Base-by-base conservation (phyloP, 306 rosid species). In the Dalbergia cultrata region DNA sequence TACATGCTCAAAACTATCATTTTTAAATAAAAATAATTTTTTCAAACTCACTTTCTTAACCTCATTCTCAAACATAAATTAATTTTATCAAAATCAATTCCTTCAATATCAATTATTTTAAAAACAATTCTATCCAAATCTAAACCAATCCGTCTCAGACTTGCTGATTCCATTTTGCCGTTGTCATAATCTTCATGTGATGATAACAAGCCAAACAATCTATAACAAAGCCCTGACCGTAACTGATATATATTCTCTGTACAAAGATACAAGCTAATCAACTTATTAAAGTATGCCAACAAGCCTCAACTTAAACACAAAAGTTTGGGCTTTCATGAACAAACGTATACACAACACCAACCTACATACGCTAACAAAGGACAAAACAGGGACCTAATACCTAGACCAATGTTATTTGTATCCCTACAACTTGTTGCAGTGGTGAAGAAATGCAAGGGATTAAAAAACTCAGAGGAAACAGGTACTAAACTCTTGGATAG, bases 401-500 rank as follows among this genome's bases (percentile, higher is more conserved):
- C 90, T 83, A 85, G 63, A 62, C 31, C 67, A 75, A 63, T 68
- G 73, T 75, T 77, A 78, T 75, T 72, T 82, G 54, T 80, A 82
- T 82, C 74, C 85, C 89, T 81, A 75, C 77, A 76, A 47, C 16
- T 84, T 59, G 83, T 82, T 79, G 86, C 80, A 74, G 59, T 59
- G 74, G 56, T 78, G 59, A 63, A 69, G 83, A 75, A 74, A 71
- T 70, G 77, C 66, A 68, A 66, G 59, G 75, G 84, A 19, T 59
- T 9, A 59, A 79, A 33, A 8, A 69, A 60, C 52, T 61, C 47
- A 74, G 31, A 54, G 57, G 68, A 19, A 57, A 70, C 49, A 64
- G 63, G 82, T 50, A 69, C 86, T 84, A 93, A 76, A 78, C 93
- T 85, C 99, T 89, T 37, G 99, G 99, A 82, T 87, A 93, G 70